Conservation (phyloP, 2,329 filamentous ascomycete genomes). For the Polychaeton citri region DNA sequence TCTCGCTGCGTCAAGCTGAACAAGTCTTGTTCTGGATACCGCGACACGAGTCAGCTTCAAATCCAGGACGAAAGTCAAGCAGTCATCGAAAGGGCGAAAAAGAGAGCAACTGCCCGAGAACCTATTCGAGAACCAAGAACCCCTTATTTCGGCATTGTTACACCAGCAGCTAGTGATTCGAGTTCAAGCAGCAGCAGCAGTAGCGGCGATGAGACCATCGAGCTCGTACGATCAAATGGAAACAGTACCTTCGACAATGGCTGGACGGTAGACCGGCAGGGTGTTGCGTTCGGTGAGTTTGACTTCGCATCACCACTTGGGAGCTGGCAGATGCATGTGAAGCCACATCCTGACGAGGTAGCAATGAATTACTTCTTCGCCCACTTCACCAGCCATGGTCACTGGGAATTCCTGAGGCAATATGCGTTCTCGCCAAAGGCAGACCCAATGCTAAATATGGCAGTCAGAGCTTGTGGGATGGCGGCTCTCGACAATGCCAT, state of each 20-base stretch:
- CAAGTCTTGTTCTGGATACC: conserved; percentile 19
- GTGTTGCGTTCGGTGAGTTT: background rate
- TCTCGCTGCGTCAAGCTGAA: conserved; percentile 18
- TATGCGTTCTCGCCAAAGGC: conserved; percentile 5
- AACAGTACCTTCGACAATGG: background rate
- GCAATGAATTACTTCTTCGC: conserved; percentile 18
- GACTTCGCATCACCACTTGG: background rate
- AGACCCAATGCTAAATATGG: conserved; percentile 16
- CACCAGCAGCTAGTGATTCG: conserved; percentile 3
- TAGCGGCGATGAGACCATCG: background rate
- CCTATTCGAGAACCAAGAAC: conserved; percentile 12
- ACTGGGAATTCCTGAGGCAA: conserved; percentile 16
- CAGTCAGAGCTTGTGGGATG: conserved; percentile 19
- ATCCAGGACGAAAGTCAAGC: conserved; percentile 21
- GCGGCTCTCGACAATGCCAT: conserved; percentile 17
- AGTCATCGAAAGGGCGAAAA: conserved; percentile 13
- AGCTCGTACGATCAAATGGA: background rate
- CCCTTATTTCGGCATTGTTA: conserved; percentile 10
- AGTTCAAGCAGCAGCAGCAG: background rate
- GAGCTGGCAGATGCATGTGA: background rate
- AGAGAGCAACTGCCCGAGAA: conserved; percentile 2
- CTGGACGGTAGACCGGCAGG: background rate
- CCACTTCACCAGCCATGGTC: conserved; percentile 14
- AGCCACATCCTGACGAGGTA: conserved; percentile 10
- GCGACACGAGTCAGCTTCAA: conserved; percentile 18